Base-by-base conservation (phyloP, 306 rosid species). In the Sesbania bispinosa region DNA sequence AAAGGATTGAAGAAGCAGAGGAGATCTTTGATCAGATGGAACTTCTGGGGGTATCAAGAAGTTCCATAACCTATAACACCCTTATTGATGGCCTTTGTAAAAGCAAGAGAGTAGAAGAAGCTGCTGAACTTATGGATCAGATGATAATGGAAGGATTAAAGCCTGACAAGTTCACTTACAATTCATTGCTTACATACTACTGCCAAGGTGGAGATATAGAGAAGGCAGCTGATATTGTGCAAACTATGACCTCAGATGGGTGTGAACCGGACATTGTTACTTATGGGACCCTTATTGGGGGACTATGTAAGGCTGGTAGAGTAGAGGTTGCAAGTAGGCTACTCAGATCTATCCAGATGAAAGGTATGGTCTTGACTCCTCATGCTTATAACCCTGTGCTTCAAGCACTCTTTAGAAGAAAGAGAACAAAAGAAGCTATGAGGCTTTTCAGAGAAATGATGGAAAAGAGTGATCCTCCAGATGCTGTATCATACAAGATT, bases 21-120 rank as follows among this genome's bases (percentile, higher is more conserved):
- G 97, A 89, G 67, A 83, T 94, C 69, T 94, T 94, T 73, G 98
- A 94, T 79, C 89, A 86, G 85, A 94, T 94, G 97, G 98, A 94
- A 73, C 83, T 94, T 66, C 85, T 76, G 5, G 98, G 97, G 64
- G 88, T 90, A 76, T 94, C 97, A 1, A 90, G 96, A 84, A 85
- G 85, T 73, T 76, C 96, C 0, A 85, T 90, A 59, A 87, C 92
- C 14, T 94, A 94, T 77, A 94, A 94, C 77, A 85, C 88, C 7
- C 92, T 94, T 66, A 87, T 94, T 41, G 93, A 88, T 58, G 95
- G 97, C 6, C 96, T 94, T 2, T 94, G 95, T 72, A 88, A 83
- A 83, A 79, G 71, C 69, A 77, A 74, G 81, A 84, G 96, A 69
- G 84, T 90, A 59, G 98, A 83, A 52, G 98, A 90, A 41, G 97